Evolutionary conservation across 306 rosid genomes (phyloP).

Genomic region (Cicer judaicum): DNA sequence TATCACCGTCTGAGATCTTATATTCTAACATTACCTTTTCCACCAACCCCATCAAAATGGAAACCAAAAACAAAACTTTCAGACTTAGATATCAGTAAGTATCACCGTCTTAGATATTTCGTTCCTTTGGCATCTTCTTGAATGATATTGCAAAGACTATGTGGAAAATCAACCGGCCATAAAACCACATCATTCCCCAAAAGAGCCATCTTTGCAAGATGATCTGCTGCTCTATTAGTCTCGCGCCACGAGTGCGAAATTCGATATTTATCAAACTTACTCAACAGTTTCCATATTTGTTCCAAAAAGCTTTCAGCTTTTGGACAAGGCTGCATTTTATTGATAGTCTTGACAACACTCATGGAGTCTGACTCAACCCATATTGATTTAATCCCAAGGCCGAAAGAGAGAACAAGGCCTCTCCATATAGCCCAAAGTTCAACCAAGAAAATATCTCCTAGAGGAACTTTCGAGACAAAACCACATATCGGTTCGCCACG

Average conservation of each 20-base stretch:
- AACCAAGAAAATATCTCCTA: constrained; percentile 53
- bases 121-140: constrained; percentile 62
- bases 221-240: constrained; percentile 73
- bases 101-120: constrained; percentile 54
- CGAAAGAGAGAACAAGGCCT: constrained; percentile 55
- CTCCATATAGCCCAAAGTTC: constrained; percentile 59
- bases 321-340: constrained; percentile 41
- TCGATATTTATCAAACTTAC: constrained; percentile 48
- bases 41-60: constrained; percentile 13
- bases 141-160: constrained; percentile 54
- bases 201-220: constrained; percentile 65
- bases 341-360: constrained; percentile 61
- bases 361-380: constrained; percentile 61
- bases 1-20: constrained; percentile 47
- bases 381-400: constrained; percentile 53
- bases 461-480: constrained; percentile 60
- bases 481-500: constrained; percentile 60
- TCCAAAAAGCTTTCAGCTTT: constrained; percentile 53
- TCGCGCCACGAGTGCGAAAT: constrained; percentile 77
- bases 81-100: too few species aligned
- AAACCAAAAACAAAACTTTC: not conserved
- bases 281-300: constrained; percentile 51
- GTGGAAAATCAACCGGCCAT: constrained; percentile 60
- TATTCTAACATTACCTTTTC: not conserved
- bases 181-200: constrained; percentile 54